Base-by-base conservation (phyloP, 306 rosid genomes). In the Dalbergia cochinchinensis region DNA sequence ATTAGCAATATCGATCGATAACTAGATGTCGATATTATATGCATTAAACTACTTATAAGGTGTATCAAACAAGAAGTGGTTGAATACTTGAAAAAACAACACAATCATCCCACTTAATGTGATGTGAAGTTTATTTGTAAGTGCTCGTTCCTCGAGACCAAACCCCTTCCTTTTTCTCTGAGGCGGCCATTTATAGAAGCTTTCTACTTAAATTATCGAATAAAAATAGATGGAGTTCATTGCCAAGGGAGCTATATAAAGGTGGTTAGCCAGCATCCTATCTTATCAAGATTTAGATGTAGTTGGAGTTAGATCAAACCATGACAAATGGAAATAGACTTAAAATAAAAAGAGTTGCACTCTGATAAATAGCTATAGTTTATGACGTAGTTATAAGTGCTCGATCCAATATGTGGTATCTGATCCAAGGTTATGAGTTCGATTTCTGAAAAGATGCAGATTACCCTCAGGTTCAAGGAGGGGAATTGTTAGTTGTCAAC, bases 51-150 rank as follows among this genome's bases (percentile, higher is more conserved):
- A 47, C 11, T 53, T 9, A 78, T 78, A 54, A 18, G 35, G 26
- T 55, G 54, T 50, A 54, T 31, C 67, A 1, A 64, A 77, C 16
- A 70, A 39, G 3, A 12, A 64, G 57, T 55, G 63, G 80, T 74
- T 73, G 65, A 12, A 64, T n/a, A 53, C 16, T 45, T 5, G 44
- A 71, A 14, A 71, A 80, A 76, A 26, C 13, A 48, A 51, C 53
- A 65, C 6, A 62, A 78, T 39, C 19, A 16, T 63, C 58, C 53
- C 63, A 73, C 47, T 63, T 76, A 72, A 76, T 66, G 85, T 86
- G 85, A 65, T 58, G 47, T 76, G 80, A 79, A 80, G 85, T 83
- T 65, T 80, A 86, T 86, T 85, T 13, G 20, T 69, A 65, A 33
- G 3, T 37, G 7, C 39, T 57, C 34, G 15, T 34, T 19, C 47